These are phyloP conservation scores for Hortaea sp. DNA, from an alignment of 2,329 filamentous ascomycete species.

Conservation along the genomic window DNA sequence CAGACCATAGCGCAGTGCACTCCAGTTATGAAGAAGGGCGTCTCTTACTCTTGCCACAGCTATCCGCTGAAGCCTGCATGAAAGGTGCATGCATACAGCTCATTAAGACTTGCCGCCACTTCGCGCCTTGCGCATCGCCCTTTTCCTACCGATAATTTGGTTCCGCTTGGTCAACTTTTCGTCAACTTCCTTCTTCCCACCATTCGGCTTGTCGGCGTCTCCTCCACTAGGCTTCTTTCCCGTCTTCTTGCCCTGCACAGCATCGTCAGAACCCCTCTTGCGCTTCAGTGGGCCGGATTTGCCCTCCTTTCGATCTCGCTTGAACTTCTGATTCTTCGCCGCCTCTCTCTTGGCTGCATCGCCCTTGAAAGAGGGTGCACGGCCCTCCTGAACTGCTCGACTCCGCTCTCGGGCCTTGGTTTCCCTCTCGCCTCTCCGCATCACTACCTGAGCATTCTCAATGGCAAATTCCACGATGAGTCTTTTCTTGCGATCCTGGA, in stretches of 20 bases:
- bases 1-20: too few relatives aligned
- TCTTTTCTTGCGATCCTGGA: constrained; percentile 72
- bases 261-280: constrained; percentile 25
- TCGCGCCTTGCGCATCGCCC: constrained; percentile 50
- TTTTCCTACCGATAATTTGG: constrained; percentile 77
- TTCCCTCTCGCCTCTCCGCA: constrained; percentile 59
- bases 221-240: constrained; percentile 10
- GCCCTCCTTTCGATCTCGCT: constrained; percentile 10
- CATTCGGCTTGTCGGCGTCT: constrained; percentile 6
- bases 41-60: too few relatives aligned
- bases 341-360: constrained; percentile 3
- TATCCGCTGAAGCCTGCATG: too few relatives aligned
- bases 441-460: constrained; percentile 94
- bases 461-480: constrained; percentile 96
- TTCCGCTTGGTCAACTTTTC: constrained; percentile 53
- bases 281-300: constrained; percentile 27
- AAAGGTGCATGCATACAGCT: not conserved
- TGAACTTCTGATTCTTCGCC: constrained; percentile 3
- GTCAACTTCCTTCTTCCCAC: constrained; percentile 28
- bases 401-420: constrained; percentile 42
- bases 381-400: constrained; percentile 9
- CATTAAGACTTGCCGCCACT: not conserved
- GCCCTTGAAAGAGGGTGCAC: not conserved
- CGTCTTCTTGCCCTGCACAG: constrained; percentile 7
- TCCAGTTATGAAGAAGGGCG: too few relatives aligned